These are phyloP conservation scores for Botryotinia globosa DNA, from an alignment of 2,329 filamentous ascomycete species.

Conservation along the genomic window DNA sequence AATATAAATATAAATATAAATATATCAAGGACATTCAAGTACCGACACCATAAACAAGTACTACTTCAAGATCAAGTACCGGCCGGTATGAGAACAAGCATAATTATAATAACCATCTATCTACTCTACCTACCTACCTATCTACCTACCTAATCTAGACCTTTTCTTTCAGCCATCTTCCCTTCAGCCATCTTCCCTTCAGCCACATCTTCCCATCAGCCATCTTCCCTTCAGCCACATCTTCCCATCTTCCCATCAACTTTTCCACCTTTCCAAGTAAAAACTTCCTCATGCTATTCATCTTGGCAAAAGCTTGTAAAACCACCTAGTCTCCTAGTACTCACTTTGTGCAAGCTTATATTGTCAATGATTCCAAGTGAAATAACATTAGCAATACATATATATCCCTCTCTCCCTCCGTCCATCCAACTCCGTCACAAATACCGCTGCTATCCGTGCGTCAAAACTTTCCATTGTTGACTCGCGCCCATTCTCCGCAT, in stretches of 20 bases:
- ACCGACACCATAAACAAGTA: neutral
- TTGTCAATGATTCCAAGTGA: neutral
- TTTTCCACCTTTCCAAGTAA: neutral
- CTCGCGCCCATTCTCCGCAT: neutral
- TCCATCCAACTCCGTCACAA: neutral
- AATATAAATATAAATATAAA: no score
- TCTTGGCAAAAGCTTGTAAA: slow-evolving; percentile 3
- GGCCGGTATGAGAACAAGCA: neutral
- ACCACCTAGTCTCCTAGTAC: no score
- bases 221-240: neutral
- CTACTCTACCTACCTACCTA: no score
- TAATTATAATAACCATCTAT: neutral
- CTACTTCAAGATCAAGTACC: no score
- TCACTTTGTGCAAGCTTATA: no score
- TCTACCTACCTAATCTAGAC: neutral
- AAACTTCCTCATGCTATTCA: neutral
- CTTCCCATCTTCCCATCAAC: neutral
- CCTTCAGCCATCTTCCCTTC: no score
- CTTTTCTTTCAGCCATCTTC: no score
- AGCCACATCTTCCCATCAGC: neutral
- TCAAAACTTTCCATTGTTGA: neutral
- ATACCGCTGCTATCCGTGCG: neutral
- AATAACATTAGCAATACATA: neutral
- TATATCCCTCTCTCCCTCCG: neutral
- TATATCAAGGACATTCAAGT: no score